Conservation (phyloP, 1,139 yeast species). For the Diutina ranongensis region DNA sequence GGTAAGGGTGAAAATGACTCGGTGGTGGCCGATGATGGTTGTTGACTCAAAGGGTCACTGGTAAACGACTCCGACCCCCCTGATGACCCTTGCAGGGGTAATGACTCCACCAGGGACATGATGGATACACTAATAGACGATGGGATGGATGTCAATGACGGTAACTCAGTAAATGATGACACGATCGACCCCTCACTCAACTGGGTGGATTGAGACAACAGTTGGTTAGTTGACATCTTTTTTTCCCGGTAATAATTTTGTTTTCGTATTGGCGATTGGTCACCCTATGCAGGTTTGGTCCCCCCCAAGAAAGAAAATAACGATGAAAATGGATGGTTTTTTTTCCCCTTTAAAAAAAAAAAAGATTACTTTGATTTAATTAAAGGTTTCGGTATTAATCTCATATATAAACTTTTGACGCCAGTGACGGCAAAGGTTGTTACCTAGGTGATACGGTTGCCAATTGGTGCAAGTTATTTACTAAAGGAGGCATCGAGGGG, state of each 20-base stretch:
- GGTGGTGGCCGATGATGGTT: neutral
- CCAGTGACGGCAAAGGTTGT: neutral
- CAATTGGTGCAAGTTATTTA: neutral
- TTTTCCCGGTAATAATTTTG: neutral
- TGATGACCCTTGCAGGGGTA: too few relatives aligned
- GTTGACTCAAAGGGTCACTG: too few relatives aligned
- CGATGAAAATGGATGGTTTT: neutral
- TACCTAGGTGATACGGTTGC: neutral
- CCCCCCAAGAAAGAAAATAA: neutral
- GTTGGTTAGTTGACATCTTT: neutral
- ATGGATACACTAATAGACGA: too few relatives aligned
- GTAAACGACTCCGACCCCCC: too few relatives aligned
- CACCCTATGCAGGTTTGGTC: neutral
- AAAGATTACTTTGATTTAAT: neutral
- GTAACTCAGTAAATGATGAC: neutral
- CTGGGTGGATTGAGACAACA: neutral
- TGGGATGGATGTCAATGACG: neutral
- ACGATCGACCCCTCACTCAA: neutral
- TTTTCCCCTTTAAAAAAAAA: too few relatives aligned
- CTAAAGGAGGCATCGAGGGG: neutral
- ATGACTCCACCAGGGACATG: too few relatives aligned
- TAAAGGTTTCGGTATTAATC: neutral
- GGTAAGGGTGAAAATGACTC: neutral
- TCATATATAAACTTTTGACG: too few relatives aligned
- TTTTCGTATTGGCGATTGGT: neutral